These are phyloP conservation scores for Aspergillus sp. DNA, from an alignment of 2,329 filamentous ascomycete species.

Conservation along the genomic window DNA sequence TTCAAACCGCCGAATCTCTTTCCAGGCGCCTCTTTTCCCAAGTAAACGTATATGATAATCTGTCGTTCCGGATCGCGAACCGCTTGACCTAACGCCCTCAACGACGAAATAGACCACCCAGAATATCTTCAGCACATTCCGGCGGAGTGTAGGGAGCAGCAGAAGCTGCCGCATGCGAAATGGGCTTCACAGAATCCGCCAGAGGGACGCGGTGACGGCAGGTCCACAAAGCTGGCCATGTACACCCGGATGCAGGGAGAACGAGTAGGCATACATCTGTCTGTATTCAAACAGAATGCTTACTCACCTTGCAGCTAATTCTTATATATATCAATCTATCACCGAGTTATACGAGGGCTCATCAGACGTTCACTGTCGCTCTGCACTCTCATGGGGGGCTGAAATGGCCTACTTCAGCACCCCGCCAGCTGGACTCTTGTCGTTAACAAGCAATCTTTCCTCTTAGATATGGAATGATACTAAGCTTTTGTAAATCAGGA, in stretches of 20 bases:
- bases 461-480: too few species aligned
- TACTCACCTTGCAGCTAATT: too few species aligned
- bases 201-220: conserved; percentile 6
- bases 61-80: conserved; percentile 13
- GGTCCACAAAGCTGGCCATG: conserved; percentile 31
- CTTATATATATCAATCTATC: too few species aligned
- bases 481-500: conserved; percentile 16
- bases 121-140: conserved; percentile 22
- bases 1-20: conserved; percentile 22
- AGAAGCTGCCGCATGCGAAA: conserved; percentile 13
- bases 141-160: conserved; percentile 12
- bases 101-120: conserved; percentile 25
- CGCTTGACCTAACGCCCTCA: conserved; percentile 13
- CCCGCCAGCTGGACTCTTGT: too few species aligned
- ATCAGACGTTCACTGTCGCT: too few species aligned
- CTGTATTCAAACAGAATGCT: too few species aligned
- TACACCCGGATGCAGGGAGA: conserved; percentile 17
- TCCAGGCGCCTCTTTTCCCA: conserved; percentile 32
- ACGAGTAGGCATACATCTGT: neutral
- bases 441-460: too few species aligned
- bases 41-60: conserved; percentile 22
- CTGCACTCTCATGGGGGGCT: too few species aligned
- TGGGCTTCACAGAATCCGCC: conserved; percentile 13
- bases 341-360: too few species aligned
- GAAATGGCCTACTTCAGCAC: too few species aligned